Conservation (phyloP, 2,329 filamentous ascomycete genomes). For the Sphaceloma murrayae region DNA sequence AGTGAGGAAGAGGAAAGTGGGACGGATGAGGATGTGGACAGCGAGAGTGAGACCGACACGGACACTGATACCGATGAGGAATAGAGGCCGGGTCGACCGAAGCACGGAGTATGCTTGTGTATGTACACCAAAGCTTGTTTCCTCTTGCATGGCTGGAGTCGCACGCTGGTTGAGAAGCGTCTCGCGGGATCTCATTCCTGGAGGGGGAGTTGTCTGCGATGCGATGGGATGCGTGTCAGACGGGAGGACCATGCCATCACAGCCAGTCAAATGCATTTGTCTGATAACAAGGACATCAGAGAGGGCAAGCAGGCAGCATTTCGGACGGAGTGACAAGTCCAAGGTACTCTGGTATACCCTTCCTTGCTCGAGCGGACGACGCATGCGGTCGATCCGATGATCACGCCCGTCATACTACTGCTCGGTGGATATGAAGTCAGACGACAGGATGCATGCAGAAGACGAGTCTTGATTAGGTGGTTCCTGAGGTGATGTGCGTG, state of each 20-base stretch:
- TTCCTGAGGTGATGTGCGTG: slow-evolving; percentile 10
- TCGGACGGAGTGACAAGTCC: slow-evolving; percentile 8
- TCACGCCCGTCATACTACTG: slow-evolving; percentile 11
- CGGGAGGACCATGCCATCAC: neutral
- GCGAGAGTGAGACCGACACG: slow-evolving; percentile 35
- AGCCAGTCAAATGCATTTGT: neutral
- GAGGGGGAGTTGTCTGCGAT: neutral
- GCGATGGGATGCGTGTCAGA: neutral
- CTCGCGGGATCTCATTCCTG: neutral
- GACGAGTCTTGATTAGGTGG: slow-evolving; percentile 9
- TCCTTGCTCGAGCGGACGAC: slow-evolving; percentile 3
- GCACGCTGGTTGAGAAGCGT: neutral
- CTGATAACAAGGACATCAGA: slow-evolving; percentile 3
- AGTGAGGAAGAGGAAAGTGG: slow-evolving; percentile 32
- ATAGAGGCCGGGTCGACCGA: slow-evolving; percentile 22
- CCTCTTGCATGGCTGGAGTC: slow-evolving; percentile 8
- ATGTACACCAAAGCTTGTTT: slow-evolving; percentile 14
- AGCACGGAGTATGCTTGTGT: slow-evolving; percentile 4
- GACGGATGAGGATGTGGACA: slow-evolving; percentile 30
- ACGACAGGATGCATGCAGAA: slow-evolving; percentile 8
- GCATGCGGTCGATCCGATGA: slow-evolving; percentile 12
- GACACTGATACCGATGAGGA: slow-evolving; percentile 70
- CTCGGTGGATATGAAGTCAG: slow-evolving; percentile 8
- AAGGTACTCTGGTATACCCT: neutral
- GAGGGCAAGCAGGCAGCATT: neutral